These are phyloP conservation scores for Lodderomyces jiufengensis DNA, from an alignment of 1,139 yeast species.

Conservation along the genomic window DNA sequence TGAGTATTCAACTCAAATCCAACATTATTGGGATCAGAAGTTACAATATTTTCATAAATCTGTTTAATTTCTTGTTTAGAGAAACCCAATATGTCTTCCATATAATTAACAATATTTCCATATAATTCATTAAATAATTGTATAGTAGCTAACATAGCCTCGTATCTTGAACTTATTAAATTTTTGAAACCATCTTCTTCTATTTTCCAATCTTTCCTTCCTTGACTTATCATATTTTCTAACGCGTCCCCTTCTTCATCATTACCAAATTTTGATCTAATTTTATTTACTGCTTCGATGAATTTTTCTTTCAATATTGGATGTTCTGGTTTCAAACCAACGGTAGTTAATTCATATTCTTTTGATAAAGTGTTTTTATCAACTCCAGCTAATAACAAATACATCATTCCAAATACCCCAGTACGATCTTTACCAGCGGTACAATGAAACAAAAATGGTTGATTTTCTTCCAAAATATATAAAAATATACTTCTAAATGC, in stretches of 20 bases:
- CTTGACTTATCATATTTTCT: slow-evolving; percentile 28
- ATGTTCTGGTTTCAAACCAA: slow-evolving; percentile 57
- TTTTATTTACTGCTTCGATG: slow-evolving; percentile 24
- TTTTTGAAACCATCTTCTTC: slow-evolving; percentile 52
- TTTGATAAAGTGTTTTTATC: slow-evolving; percentile 58
- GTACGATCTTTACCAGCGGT: slow-evolving; percentile 89
- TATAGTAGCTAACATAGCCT: slow-evolving; percentile 68
- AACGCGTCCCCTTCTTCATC: slow-evolving; percentile 16
- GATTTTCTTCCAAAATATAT: slow-evolving; percentile 48
- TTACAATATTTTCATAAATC: slow-evolving; percentile 46
- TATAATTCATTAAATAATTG: slow-evolving; percentile 46
- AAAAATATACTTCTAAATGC: slow-evolving; percentile 48
- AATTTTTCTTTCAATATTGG: slow-evolving; percentile 35
- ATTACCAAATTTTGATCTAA: slow-evolving; percentile 32
- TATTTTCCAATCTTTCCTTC: slow-evolving; percentile 38
- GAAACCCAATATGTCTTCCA: slow-evolving; percentile 46
- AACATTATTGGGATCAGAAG: slow-evolving; percentile 18
- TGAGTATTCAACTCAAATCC: slow-evolving; percentile 19
- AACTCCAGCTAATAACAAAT: slow-evolving; percentile 61
- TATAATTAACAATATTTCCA: slow-evolving; percentile 57
- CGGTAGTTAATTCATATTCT: slow-evolving; percentile 56
- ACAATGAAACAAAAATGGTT: slow-evolving; percentile 65
- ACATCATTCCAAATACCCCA: slow-evolving; percentile 67
- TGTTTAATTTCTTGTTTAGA: slow-evolving; percentile 44
- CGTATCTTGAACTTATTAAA: slow-evolving; percentile 63